Evolutionary conservation across 2,329 filamentous ascomycete genomes (phyloP).

Genomic region (Claviceps sp.): DNA sequence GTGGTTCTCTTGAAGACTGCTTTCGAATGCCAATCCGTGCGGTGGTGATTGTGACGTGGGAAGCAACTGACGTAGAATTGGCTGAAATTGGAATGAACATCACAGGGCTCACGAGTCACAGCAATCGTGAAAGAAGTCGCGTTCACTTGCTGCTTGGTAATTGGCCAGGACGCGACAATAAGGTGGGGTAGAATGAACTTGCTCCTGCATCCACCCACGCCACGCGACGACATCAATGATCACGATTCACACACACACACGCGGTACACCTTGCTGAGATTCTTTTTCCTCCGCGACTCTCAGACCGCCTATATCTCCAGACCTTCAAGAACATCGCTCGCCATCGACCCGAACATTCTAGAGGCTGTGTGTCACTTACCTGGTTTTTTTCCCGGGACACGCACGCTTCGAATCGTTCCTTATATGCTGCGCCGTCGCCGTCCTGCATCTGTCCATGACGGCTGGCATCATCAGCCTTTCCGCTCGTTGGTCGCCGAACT

Average conservation of each 20-base stretch:
- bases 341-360: not conserved
- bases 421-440: not conserved
- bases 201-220: not conserved
- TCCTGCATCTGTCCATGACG: constrained; percentile 20
- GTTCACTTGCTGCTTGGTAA: not conserved
- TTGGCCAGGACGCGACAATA: not conserved
- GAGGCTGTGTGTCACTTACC: not conserved
- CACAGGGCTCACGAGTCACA: not conserved
- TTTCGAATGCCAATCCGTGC: too few species aligned
- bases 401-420: not conserved
- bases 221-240: not conserved
- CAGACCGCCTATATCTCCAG: not conserved
- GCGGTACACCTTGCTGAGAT: not conserved
- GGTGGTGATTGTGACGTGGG: too few species aligned
- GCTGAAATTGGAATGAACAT: too few species aligned
- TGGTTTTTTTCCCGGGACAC: not conserved
- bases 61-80: too few species aligned
- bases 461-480: constrained; percentile 17
- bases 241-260: not conserved
- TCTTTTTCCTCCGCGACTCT: not conserved
- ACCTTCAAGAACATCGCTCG: not conserved
- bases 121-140: not conserved
- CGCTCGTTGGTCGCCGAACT: constrained; percentile 24
- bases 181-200: not conserved
- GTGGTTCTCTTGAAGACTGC: too few species aligned